Conservation (phyloP, 176 grass and related monocot species). For the Phragmites australis region DNA sequence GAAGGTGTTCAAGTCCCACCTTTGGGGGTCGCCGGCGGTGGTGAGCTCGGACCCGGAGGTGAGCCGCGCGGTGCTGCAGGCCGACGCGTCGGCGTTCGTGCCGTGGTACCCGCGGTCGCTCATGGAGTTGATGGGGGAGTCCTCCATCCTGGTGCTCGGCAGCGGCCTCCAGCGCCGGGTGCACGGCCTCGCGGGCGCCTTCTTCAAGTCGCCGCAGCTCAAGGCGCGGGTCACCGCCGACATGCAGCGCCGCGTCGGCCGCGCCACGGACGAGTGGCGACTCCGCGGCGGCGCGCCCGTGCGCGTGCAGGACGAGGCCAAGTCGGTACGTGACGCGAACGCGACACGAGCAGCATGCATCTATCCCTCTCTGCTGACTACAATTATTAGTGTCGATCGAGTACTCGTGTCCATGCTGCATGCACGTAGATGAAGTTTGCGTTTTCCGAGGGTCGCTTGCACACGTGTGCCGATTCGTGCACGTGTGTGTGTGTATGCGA, state of each 20-base stretch:
- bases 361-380: not conserved
- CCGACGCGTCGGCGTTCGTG: constrained; percentile 75
- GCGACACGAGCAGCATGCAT: not conserved
- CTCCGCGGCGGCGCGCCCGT: not conserved
- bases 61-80: constrained; percentile 71
- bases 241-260: constrained; percentile 62
- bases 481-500: constrained; percentile 13
- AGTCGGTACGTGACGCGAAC: constrained; percentile 51
- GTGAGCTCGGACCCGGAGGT: constrained; percentile 88
- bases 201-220: constrained; percentile 84
- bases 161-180: constrained; percentile 70
- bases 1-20: constrained; percentile 86
- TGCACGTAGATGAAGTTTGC: not conserved
- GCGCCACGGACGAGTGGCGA: constrained; percentile 25
- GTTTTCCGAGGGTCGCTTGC: not conserved
- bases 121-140: constrained; percentile 88
- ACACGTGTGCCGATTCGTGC: not conserved
- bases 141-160: constrained; percentile 91
- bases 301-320: constrained; percentile 58
- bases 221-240: constrained; percentile 70
- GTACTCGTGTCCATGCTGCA: not conserved
- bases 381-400: not conserved
- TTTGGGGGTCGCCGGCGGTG: constrained; percentile 74
- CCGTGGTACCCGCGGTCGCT: constrained; percentile 94
- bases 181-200: constrained; percentile 84